These are phyloP conservation scores for Podaxis sp. DNA, from an alignment of 768 basidiomycete genomes.

Conservation along the genomic window DNA sequence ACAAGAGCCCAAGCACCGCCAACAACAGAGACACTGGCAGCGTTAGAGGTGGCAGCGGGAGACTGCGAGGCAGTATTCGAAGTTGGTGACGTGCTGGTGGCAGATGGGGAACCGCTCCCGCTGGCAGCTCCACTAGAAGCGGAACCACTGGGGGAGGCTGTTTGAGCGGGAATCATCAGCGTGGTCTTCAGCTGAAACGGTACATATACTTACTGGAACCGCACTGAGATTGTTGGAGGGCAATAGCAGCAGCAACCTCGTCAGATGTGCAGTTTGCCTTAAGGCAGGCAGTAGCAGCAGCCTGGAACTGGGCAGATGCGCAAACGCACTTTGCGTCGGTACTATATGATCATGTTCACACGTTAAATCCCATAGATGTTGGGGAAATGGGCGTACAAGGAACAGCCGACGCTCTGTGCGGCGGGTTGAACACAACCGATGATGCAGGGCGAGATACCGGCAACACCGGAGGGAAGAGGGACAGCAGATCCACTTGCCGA, in stretches of 20 bases:
- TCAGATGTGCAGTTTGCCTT: slow-evolving; percentile 14
- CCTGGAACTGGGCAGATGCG: slow-evolving; percentile 19
- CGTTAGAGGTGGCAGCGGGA: slow-evolving; percentile 1
- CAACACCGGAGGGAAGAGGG: slow-evolving; percentile 1
- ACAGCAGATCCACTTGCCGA: not conserved
- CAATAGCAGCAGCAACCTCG: slow-evolving; percentile 16
- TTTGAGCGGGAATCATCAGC: slow-evolving; percentile 14
- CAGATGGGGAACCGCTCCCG: not conserved
- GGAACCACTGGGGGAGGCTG: slow-evolving; percentile 7
- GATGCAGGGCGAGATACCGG: slow-evolving; percentile 17
- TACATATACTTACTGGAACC: slow-evolving; percentile 13
- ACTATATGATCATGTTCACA: slow-evolving; percentile 5
- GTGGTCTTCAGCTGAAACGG: not conserved
- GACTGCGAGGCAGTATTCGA: not conserved
- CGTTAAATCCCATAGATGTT: not conserved
- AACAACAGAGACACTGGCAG: not conserved
- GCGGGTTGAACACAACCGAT: slow-evolving; percentile 18
- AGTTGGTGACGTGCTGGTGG: not conserved
- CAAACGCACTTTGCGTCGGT: slow-evolving; percentile 19
- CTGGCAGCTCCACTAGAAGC: not conserved
- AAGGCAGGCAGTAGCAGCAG: slow-evolving; percentile 19
- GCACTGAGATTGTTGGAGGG: slow-evolving; percentile 18
- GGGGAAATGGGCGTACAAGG: slow-evolving; percentile 14
- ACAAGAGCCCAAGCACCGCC: slow-evolving; percentile 7
- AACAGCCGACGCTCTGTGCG: slow-evolving; percentile 14